These are phyloP conservation scores for Sextonia rubra DNA, from an alignment of 164 flowering plant genomes.

Conservation along the genomic window DNA sequence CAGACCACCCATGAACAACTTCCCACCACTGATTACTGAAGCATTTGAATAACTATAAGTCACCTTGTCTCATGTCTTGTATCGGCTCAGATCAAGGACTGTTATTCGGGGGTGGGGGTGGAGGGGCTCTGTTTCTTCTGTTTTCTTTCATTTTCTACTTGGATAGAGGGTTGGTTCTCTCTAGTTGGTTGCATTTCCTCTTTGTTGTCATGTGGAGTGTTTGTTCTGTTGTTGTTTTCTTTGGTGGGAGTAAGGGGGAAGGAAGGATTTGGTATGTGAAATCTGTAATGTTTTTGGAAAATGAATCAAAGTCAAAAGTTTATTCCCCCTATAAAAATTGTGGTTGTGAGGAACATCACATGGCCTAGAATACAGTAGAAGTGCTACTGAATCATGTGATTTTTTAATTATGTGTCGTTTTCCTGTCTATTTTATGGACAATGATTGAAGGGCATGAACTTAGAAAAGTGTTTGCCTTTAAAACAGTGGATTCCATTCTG, in stretches of 20 bases:
- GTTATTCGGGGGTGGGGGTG: not conserved
- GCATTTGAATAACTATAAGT: not conserved
- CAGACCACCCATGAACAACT: constrained; percentile 32
- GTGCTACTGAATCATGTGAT: not conserved
- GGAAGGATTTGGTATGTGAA: constrained; percentile 1
- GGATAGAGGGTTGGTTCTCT: not conserved
- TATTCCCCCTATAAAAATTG: not conserved
- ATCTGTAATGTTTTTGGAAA: constrained; percentile 7
- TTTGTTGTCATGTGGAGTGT: not conserved
- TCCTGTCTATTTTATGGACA: not conserved
- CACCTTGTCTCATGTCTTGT: not conserved
- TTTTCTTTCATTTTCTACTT: not conserved
- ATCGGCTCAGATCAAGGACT: not conserved
- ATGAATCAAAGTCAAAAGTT: constrained; percentile 4
- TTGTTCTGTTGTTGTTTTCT: not conserved
- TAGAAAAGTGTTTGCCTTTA: too few species aligned
- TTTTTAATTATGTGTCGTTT: too few species aligned
- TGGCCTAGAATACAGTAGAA: not conserved
- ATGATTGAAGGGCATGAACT: not conserved
- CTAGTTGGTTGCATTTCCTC: not conserved
- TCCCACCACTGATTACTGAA: constrained; percentile 30
- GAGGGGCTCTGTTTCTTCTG: not conserved
- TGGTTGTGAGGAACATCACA: not conserved
- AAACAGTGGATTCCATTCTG: too few species aligned
- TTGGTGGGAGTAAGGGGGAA: not conserved